Conservation (phyloP, 306 rosid genomes). For the Delonix regia region DNA sequence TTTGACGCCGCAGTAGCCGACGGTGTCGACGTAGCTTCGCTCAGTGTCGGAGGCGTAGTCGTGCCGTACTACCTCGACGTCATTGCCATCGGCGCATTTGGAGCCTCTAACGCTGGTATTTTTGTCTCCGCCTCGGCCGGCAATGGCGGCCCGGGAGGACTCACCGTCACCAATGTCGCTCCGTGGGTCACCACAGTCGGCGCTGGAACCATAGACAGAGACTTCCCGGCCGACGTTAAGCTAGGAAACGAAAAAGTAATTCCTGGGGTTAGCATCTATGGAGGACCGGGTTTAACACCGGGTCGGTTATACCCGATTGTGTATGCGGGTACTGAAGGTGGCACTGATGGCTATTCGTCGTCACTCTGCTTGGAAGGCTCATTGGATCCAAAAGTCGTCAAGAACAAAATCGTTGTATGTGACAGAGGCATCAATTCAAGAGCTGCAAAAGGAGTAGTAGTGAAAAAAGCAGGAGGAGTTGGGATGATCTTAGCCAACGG, state of each 20-base stretch:
- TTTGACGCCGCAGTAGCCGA: slow-evolving; percentile 83
- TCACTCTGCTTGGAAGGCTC: slow-evolving; percentile 85
- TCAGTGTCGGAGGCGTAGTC: slow-evolving; percentile 86
- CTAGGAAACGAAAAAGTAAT: slow-evolving; percentile 70
- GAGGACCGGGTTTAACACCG: slow-evolving; percentile 73
- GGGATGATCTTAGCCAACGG: slow-evolving; percentile 89
- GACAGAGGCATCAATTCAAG: slow-evolving; percentile 83
- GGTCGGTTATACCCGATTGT: slow-evolving; percentile 65
- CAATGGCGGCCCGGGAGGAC: slow-evolving; percentile 82
- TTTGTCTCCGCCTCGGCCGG: slow-evolving; percentile 85
- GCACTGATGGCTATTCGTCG: slow-evolving; percentile 72
- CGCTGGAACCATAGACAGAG: slow-evolving; percentile 86
- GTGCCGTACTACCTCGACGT: slow-evolving; percentile 81
- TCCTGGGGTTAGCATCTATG: slow-evolving; percentile 65
- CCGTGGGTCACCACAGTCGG: slow-evolving; percentile 94
- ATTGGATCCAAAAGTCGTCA: slow-evolving; percentile 52
- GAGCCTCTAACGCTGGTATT: slow-evolving; percentile 64
- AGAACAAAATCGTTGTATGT: slow-evolving; percentile 68
- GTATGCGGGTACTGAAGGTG: slow-evolving; percentile 61
- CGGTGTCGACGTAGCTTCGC: slow-evolving; percentile 73
- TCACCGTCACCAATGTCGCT: slow-evolving; percentile 76
- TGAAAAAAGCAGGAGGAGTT: slow-evolving; percentile 71
- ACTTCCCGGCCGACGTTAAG: slow-evolving; percentile 76
- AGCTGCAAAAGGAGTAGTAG: slow-evolving; percentile 77
- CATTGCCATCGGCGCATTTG: slow-evolving; percentile 75